Evolutionary conservation across 108 stramenopile genomes (phyloP).

Genomic region (Mayamaea pseudoterrestris): DNA sequence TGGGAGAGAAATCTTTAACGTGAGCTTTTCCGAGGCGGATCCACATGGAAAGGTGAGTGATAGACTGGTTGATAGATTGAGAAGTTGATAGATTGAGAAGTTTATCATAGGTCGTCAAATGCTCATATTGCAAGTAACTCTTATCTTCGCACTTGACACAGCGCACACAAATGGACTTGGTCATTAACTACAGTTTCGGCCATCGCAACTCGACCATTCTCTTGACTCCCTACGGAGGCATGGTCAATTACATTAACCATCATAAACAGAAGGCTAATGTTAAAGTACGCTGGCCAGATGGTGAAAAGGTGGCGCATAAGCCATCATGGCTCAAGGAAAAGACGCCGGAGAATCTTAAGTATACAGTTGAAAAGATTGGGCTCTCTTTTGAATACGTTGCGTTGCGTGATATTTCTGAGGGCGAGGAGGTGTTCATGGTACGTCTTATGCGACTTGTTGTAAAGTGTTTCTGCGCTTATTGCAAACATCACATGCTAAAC

Average conservation of each 20-base stretch:
- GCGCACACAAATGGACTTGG: constrained; percentile 33
- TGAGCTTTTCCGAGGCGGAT: not conserved
- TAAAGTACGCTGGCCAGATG: constrained; percentile 58
- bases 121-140: too few species aligned
- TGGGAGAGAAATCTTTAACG: constrained; percentile 14
- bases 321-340: constrained; percentile 53
- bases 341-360: constrained; percentile 20
- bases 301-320: constrained; percentile 58
- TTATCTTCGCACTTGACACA: too few species aligned
- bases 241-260: constrained; percentile 81
- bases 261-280: constrained; percentile 18
- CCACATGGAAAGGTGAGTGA: constrained; percentile 1
- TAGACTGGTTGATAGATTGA: not conserved
- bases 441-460: not conserved
- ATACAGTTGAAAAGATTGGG: constrained; percentile 28
- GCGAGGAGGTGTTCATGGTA: constrained; percentile 48
- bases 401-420: constrained; percentile 35
- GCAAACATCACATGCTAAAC: not conserved
- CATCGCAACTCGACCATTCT: constrained; percentile 62
- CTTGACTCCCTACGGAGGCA: constrained; percentile 66
- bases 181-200: constrained; percentile 72
- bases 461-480: not conserved
- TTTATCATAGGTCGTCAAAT: too few species aligned
- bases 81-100: too few species aligned
- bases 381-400: constrained; percentile 50